Evolutionary conservation across 148 eudicot genomes (phyloP), one percentile per base, ranked within the genome.

Genomic region (Pouteria glomerata): DNA sequence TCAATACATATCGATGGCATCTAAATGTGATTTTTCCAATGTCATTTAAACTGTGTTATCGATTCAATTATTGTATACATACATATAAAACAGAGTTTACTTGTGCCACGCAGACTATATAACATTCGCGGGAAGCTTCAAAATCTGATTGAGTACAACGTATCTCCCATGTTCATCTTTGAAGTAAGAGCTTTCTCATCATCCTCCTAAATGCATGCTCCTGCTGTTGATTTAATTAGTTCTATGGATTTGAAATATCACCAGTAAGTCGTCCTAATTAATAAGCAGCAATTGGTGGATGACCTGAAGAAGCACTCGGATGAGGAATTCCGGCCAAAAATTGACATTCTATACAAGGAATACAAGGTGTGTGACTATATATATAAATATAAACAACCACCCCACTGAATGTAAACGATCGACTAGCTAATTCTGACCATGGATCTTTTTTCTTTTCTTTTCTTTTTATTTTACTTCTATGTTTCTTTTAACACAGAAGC

Each of bases 101-200:
- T 18, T 48, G 33, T 48, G 29, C 69, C 30, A 63, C 18, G 31
- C 76, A 80, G 86, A 79, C 78, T 83, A 48, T 83, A 77, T 55
- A 57, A 15, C 41, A 78, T 83, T 35, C 81, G 84, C 8, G 80
- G 84, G 53, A 79, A 80, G 52, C 80, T 83, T 39, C 84, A 83
- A 63, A 83, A 72, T 30, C 82, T 83, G 13, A 75, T 83, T 41
- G 82, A 83, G 57, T 76, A 83, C 69, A 80, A 72, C 29, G 81
- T 83, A 30, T 79, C 81, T 10, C 79, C 86, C 8, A 73, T 67
- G 55, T 83, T 74, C 67, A 77, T 83, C 29, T 74, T 83, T 41
- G 35, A 74, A 31, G 86, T 83, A 75, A 74, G 73, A 68, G 42
- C 23, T 60, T 51, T 61, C 16, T 29, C 69, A 16, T 35, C 29